Evolutionary conservation across 148 eudicot species (phyloP), one percentile per base, ranked within the genome.

Genomic region (Vaccinium corymbosum): DNA sequence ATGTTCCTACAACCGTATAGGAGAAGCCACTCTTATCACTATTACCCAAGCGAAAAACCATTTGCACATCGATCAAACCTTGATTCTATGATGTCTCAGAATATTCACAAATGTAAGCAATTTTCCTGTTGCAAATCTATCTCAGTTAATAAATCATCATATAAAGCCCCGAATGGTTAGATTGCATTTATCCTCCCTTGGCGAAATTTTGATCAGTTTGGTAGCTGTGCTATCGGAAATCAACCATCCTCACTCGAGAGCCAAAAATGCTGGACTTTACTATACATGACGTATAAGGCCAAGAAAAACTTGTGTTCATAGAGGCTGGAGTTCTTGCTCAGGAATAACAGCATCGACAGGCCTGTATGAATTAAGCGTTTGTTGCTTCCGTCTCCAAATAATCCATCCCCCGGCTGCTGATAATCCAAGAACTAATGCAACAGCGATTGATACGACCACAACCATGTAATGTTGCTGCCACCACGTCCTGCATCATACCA

Each of bases 241-340:
- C 73, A 49, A n/a, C 64, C 59, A 20, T 11, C n/a, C n/a, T 32
- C 5, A 76, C 55, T 76, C 15, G 57, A 78, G 66, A 22, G 25
- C 53, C 27, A 81, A 75, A 49, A 66, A 20, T 85, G 52, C 42
- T 80, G 70, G 71, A 46, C 79, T 76, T 55, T 71, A 59, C 19
- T 27, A 29, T 72, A 52, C 51, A 29, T 50, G 46, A 35, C 48
- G 22, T 15, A 29, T 6, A 46, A 9, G 53, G 49, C 42, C 32
- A 53, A 52, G 72, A 22, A 50, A 50, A 46, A 51, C 56, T 12
- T 55, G 1, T n/a, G 84, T 17, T 88, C 85, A 90, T 83, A 89
- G 90, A 7, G 97, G 95, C 88, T 96, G 99, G 73, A 96, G 93
- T 91, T 96, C 98, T 87, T 93, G 95, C 91, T 94, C 95, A 25